Evolutionary conservation across 1,284 basidiomycete genomes (phyloP), one percentile per base, ranked within the genome.

Genomic region (Cryptococcus neoformans): DNA sequence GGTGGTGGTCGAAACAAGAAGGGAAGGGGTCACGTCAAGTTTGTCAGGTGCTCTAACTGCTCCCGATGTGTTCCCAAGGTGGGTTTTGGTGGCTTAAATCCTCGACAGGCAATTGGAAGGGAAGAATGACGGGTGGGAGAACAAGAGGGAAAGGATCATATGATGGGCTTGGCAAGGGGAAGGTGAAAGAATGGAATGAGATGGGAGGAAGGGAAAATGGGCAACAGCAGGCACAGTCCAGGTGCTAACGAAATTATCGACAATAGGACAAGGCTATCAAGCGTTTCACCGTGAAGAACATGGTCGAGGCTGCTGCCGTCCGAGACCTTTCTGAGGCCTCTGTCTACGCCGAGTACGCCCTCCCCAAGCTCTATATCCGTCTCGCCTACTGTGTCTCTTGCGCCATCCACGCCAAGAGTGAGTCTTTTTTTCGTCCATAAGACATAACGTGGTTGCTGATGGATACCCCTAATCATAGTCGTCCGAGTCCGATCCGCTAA

Each of bases 291-390:
- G 94, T 99, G 75, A 88, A 94, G 81, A 99, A 99, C 87, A 99
- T 99, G 89, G 93, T 99, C 62, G 94, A 99, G 85, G 90, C 91
- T 73, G 95, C 95, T 58, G 95, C 95, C 63, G 90, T 99, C 70
- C 85, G 95, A 73, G 95, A 99, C 83, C 88, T 99, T 78, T 91
- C 88, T 77, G 96, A 99, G 74, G 94, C 95, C 53, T 90, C 87
- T 67, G 89, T 98, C 67, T 99, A 98, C 83, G 41, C 79, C 91
- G 96, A 99, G 82, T 99, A 99, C 81, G 87, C 86, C 58, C 88
- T 99, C 71, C 95, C 95, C 62, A 99, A 99, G 82, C 82, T 99
- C 66, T 99, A 99, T 86, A 90, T 97, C 84, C 97, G 98, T 87
- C 90, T 99, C 69, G 88, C 87, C 55, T 99, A 99, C 85, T 99